phyloP scores from a whole-genome alignment of 768 basidiomycete genomes.

The Baorangia bicolor region DNA sequence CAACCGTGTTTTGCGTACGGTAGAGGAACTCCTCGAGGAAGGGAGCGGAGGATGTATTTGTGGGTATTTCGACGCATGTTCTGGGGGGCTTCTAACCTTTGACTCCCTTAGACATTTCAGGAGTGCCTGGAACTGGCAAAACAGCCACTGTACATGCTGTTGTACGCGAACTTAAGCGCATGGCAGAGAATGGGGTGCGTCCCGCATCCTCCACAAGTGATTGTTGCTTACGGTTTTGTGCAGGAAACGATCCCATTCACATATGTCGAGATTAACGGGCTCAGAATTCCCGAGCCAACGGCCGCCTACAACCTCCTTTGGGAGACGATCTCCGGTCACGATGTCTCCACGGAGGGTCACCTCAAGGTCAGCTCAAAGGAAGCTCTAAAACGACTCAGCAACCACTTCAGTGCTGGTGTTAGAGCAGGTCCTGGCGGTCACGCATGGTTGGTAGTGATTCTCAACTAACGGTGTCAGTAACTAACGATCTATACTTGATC shows the following conservation, averaged over 20 bases:
- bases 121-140: slow-evolving; percentile 98
- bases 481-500: slow-evolving; percentile 4
- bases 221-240: background rate
- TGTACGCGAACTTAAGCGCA: slow-evolving; percentile 82
- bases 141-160: slow-evolving; percentile 97
- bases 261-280: slow-evolving; percentile 96
- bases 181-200: slow-evolving; percentile 78
- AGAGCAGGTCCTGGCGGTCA: slow-evolving; percentile 75
- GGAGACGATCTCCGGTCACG: slow-evolving; percentile 87
- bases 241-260: slow-evolving; percentile 94
- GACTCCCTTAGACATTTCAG: slow-evolving; percentile 76
- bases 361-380: slow-evolving; percentile 74
- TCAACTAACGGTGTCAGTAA: background rate
- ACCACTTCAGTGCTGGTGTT: slow-evolving; percentile 69
- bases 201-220: background rate
- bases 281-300: slow-evolving; percentile 89
- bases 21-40: slow-evolving; percentile 86
- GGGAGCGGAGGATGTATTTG: slow-evolving; percentile 96
- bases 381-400: slow-evolving; percentile 73
- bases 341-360: slow-evolving; percentile 59
- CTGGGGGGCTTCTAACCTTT: background rate
- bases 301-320: slow-evolving; percentile 91
- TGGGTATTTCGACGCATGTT: slow-evolving; percentile 38
- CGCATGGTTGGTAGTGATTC: slow-evolving; percentile 65
- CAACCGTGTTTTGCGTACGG: slow-evolving; percentile 64